phyloP scores from a whole-genome alignment of 225 moss, liverwort and hornwort species.

The Straminergon stramineum region DNA sequence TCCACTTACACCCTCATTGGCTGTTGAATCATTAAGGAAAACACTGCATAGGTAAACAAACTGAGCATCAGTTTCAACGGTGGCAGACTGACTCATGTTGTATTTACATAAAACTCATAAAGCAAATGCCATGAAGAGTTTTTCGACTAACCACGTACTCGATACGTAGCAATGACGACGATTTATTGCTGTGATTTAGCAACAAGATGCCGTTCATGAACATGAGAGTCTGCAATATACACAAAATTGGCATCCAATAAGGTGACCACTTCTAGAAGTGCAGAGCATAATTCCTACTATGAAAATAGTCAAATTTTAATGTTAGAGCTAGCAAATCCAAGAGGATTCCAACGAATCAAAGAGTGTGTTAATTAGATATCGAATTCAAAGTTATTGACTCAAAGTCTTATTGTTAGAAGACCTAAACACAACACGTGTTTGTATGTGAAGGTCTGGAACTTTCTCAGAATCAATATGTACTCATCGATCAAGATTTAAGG shows the following conservation, averaged over 20 bases:
- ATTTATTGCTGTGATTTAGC: slow-evolving; percentile 60
- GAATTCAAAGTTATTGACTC: not conserved
- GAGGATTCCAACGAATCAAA: not conserved
- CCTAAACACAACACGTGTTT: not conserved
- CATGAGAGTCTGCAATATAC: slow-evolving; percentile 40
- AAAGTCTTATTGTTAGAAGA: not conserved
- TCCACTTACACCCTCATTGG: slow-evolving; percentile 13
- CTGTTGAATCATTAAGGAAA: slow-evolving; percentile 64
- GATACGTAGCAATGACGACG: slow-evolving; percentile 71
- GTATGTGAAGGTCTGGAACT: not conserved
- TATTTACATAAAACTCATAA: not conserved
- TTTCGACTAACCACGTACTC: slow-evolving; percentile 49
- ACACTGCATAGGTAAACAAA: slow-evolving; percentile 39
- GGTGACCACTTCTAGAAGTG: not conserved
- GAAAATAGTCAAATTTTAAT: not conserved
- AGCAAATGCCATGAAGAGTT: not conserved
- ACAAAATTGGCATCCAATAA: not conserved
- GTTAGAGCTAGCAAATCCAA: not conserved
- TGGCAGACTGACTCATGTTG: not conserved
- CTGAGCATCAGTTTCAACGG: not conserved
- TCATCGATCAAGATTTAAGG: not conserved
- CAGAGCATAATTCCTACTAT: not conserved
- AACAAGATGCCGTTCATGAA: slow-evolving; percentile 71
- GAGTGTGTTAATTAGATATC: not conserved
- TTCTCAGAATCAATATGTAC: not conserved